Evolutionary conservation across 2,329 filamentous ascomycete species (phyloP).

Genomic region (Colletotrichum musicola): DNA sequence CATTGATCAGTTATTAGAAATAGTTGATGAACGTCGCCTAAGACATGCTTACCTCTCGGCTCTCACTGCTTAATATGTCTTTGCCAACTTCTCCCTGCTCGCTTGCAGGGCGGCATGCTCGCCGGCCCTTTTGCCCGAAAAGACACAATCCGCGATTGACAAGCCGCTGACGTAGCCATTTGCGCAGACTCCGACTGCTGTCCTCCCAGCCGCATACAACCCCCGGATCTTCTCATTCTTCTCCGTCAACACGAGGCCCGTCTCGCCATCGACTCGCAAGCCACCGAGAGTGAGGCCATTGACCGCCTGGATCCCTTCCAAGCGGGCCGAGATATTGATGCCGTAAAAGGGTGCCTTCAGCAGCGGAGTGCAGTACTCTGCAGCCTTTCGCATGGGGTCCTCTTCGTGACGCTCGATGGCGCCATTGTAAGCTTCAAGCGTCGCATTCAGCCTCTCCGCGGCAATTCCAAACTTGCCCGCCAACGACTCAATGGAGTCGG

Average conservation of each 20-base stretch:
- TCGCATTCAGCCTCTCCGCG: background rate
- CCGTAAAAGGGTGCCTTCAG: background rate
- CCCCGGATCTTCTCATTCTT: background rate
- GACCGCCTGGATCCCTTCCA: conserved; percentile 1
- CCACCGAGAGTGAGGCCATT: conserved; percentile 1
- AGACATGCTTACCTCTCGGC: too few relatives aligned
- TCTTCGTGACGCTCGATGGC: background rate
- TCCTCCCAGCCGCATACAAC: conserved; percentile 10
- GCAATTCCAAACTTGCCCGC: background rate
- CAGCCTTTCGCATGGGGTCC: background rate
- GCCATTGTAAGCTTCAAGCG: background rate
- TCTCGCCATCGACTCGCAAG: conserved; percentile 4
- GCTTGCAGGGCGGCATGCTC: background rate
- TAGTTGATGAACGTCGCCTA: too few relatives aligned
- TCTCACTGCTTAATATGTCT: too few relatives aligned
- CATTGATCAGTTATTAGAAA: too few relatives aligned
- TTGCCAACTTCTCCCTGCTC: background rate
- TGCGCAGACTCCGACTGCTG: background rate
- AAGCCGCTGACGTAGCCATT: conserved; percentile 5
- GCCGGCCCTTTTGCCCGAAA: conserved; percentile 1
- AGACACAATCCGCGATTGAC: background rate
- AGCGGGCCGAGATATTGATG: background rate
- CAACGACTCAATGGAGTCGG: conserved; percentile 26
- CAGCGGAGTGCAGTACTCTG: conserved; percentile 3
- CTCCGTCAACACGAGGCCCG: background rate